Conservation (phyloP, 345 rosid species). For the Salix suchowensis region DNA sequence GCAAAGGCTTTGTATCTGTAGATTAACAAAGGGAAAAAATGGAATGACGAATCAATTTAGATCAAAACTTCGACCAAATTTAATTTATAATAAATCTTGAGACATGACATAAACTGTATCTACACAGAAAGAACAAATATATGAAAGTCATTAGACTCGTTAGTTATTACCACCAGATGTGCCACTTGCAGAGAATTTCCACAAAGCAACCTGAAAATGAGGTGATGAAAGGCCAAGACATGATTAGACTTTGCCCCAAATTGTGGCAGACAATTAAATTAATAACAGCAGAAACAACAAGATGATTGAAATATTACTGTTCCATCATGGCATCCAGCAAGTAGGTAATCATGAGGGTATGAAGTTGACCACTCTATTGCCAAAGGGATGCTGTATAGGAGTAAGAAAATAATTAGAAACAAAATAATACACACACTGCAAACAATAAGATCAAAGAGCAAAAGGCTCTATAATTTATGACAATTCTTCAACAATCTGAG, state of each 20-base stretch:
- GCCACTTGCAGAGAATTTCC: constrained; percentile 65
- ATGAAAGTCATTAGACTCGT: neutral
- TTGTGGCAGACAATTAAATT: neutral
- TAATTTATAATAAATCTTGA: too few species aligned
- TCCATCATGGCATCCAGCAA: constrained; percentile 97
- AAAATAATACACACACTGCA: neutral
- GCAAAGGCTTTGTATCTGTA: constrained; percentile 86
- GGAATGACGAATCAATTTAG: neutral
- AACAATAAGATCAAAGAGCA: neutral
- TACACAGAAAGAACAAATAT: neutral
- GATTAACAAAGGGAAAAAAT: constrained; percentile 11
- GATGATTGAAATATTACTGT: constrained; percentile 38
- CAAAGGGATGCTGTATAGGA: neutral
- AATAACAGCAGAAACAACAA: constrained; percentile 3
- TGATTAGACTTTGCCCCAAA: neutral
- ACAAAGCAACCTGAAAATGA: constrained; percentile 72
- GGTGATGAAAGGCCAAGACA: neutral
- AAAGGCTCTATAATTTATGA: neutral
- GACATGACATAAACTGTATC: neutral
- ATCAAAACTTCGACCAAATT: neutral
- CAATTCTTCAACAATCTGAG: neutral
- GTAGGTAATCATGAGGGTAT: constrained; percentile 60
- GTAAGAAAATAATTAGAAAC: neutral
- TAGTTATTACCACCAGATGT: constrained; percentile 49
- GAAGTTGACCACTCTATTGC: constrained; percentile 11